A percentile compares a stretch with the other conserved stretches of the same genome.
Evolutionary conservation across 208 protist species (phyloP).

Genomic region (Sergeia podlipaevii): DNA sequence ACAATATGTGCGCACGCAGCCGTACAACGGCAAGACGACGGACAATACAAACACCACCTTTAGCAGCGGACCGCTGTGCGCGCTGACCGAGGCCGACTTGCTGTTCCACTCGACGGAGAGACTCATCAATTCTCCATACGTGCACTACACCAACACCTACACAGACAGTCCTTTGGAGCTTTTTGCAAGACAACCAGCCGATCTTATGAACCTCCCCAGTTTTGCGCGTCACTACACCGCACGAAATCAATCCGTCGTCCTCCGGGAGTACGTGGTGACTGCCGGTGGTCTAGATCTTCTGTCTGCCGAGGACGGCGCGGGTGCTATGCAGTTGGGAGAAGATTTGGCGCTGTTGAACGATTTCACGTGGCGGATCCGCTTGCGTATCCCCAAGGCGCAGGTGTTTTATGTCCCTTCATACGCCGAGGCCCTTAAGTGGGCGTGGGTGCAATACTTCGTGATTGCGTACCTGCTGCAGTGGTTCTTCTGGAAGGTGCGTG

Average conservation of each 20-base stretch:
- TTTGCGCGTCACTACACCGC: conserved; percentile 52
- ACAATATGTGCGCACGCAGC: conserved; percentile 16
- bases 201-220: conserved; percentile 41
- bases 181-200: conserved; percentile 23
- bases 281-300: conserved; percentile 51
- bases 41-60: conserved; percentile 7
- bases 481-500: conserved; percentile 67
- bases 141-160: conserved; percentile 48
- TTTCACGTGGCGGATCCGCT: conserved; percentile 65
- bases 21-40: not conserved
- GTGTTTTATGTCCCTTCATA: conserved; percentile 62
- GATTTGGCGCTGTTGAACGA: conserved; percentile 55
- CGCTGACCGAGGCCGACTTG: conserved; percentile 56
- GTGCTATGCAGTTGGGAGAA: conserved; percentile 35
- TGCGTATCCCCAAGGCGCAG: conserved; percentile 47
- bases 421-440: conserved; percentile 73
- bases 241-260: conserved; percentile 56
- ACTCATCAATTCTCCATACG: conserved; percentile 41
- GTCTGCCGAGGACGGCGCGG: not conserved
- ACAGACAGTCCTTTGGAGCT: conserved; percentile 43
- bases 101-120: conserved; percentile 50
- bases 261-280: conserved; percentile 25
- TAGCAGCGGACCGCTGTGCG: conserved; percentile 40
- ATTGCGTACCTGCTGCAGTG: conserved; percentile 71
- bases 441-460: conserved; percentile 81